Base-by-base conservation (phyloP, 2,329 filamentous ascomycete species). In the Aspergillus carbonarius region DNA sequence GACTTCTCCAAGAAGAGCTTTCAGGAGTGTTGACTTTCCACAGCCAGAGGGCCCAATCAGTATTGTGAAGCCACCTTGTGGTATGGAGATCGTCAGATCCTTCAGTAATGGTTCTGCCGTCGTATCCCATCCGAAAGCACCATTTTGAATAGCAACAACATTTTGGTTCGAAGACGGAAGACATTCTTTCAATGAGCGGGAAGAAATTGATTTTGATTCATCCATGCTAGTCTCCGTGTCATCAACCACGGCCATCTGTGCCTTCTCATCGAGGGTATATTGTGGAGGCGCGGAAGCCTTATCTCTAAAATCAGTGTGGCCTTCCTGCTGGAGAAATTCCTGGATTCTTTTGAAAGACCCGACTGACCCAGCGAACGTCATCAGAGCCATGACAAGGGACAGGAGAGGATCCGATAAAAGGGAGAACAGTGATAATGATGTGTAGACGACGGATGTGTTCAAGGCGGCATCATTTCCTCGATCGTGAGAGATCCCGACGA, bases 11-110 rank as follows among this genome's bases (percentile, higher is more conserved):
- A 81, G 72, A 15, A 82, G 64, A 17, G 74, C 72, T 57, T 79
- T 78, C 5, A 81, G 71, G 4, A 84, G 65, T 4, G 81, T 82
- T 18, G 81, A 82, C 59, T 84, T 84, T 4, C 82, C 82, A 59
- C 78, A 82, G 5, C 80, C 82, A 23, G 82, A 79, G 15, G 81
- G 81, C 15, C 81, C 81, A 56, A 82, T 72, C 9, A 83, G 65
- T 67, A 82, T 78, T 25, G 78, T 80, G 50, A 82, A 73, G 58
- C 76, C 78, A 35, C 74, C 74, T 18, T 73, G 74, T 23, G 76
- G 71, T 32, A 82, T 69, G 7, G 63, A 68, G 34, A 81, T 62
- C 7, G 72, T 75, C 55, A 82, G 75, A 15, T 71, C 68, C 35
- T 77, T 75, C 40, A 82, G 61, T 18, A 75, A 65, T 1, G 80